Percentiles rank a stretch among this genome's conserved stretches.
Evolutionary conservation across 2,329 filamentous ascomycete species (phyloP).

Genomic region (Didymella segeticola): DNA sequence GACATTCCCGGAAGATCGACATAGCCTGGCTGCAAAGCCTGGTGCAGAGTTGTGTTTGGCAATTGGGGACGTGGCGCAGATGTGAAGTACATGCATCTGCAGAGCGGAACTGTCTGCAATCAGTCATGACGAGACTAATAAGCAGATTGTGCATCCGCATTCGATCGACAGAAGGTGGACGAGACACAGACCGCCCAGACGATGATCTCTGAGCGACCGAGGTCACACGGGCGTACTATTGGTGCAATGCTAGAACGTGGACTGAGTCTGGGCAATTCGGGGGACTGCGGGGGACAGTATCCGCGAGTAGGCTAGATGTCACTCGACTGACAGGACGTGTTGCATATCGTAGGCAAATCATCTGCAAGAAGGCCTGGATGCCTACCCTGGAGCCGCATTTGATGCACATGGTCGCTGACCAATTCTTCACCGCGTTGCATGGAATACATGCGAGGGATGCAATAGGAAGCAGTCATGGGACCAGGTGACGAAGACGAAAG

Average conservation of each 20-base stretch:
- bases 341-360: neutral
- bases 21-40: neutral
- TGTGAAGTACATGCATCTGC: constrained; percentile 4
- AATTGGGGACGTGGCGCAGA: neutral
- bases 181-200: neutral
- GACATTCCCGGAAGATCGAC: neutral
- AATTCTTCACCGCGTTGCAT: neutral
- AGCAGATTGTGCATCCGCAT: neutral
- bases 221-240: neutral
- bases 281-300: neutral
- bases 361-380: constrained; percentile 4
- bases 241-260: neutral
- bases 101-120: neutral
- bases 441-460: neutral
- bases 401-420: neutral
- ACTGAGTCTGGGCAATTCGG: neutral
- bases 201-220: neutral
- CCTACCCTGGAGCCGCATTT: constrained; percentile 7
- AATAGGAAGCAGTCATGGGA: neutral
- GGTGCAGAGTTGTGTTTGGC: neutral
- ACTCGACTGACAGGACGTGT: neutral
- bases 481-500: neutral
- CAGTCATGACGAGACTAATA: neutral
- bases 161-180: neutral
- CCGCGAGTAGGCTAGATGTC: neutral